These are phyloP conservation scores for Vitis cinerea DNA, from an alignment of 164 flowering plant species.

Conservation along the genomic window DNA sequence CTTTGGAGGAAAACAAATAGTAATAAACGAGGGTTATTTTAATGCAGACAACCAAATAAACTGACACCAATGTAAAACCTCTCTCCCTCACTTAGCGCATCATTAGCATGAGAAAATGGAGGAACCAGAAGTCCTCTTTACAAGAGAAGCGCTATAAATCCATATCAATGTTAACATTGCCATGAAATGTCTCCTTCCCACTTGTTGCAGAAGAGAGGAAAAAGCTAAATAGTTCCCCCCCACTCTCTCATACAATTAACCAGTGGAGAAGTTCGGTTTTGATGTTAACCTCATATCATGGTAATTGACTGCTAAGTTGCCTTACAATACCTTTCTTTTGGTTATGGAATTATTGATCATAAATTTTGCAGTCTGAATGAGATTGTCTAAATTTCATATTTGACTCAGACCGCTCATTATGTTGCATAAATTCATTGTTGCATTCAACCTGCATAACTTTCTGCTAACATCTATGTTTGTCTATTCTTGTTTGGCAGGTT, in stretches of 20 bases:
- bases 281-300: not conserved
- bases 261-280: not conserved
- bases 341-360: not conserved
- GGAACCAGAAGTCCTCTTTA: not conserved
- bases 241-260: not conserved
- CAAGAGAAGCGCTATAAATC: not conserved
- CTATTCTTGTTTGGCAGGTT: not conserved
- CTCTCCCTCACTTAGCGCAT: not conserved
- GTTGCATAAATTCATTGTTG: too few species aligned
- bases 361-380: too few species aligned
- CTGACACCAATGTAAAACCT: not conserved
- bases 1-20: not conserved
- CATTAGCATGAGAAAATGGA: not conserved
- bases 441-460: not conserved
- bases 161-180: not conserved
- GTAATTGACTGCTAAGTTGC: not conserved
- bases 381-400: too few species aligned
- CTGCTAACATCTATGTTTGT: not conserved
- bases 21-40: not conserved
- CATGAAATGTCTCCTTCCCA: not conserved
- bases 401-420: not conserved
- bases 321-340: not conserved
- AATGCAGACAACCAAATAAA: not conserved
- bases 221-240: not conserved
- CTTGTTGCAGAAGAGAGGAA: not conserved